These are phyloP conservation scores for Suillus brevipes DNA, from an alignment of 768 basidiomycete genomes.

Conservation along the genomic window DNA sequence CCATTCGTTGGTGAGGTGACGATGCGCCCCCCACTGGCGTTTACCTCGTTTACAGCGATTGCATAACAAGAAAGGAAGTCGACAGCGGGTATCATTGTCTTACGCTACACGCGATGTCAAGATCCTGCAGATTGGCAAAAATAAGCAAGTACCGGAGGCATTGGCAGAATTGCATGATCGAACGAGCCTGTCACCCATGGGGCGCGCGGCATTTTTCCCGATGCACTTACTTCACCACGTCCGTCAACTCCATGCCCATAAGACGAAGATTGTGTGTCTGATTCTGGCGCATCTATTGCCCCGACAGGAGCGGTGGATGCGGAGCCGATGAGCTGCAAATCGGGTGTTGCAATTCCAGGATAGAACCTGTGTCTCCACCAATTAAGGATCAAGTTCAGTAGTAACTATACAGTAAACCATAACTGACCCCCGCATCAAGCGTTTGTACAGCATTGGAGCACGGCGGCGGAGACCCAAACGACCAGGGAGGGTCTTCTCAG, in stretches of 20 bases:
- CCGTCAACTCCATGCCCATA: conserved; percentile 6
- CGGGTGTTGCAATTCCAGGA: conserved; percentile 43
- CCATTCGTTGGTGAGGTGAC: conserved; percentile 96
- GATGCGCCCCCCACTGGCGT: conserved; percentile 89
- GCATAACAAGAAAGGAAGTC: conserved; percentile 94
- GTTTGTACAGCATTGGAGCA: conserved; percentile 85
- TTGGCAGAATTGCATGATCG: conserved; percentile 76
- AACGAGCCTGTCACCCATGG: conserved; percentile 69
- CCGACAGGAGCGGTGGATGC: conserved; percentile 21
- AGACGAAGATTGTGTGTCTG: neutral
- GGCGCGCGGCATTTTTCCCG: conserved; percentile 21
- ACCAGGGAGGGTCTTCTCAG: conserved; percentile 84
- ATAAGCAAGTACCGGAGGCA: conserved; percentile 67
- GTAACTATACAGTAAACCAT: neutral
- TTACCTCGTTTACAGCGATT: conserved; percentile 94
- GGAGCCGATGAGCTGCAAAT: conserved; percentile 37
- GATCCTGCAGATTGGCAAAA: conserved; percentile 5
- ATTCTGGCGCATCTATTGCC: conserved; percentile 27
- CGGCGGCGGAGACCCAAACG: conserved; percentile 74
- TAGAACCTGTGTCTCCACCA: conserved; percentile 43
- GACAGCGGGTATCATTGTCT: conserved; percentile 87
- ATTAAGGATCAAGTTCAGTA: conserved; percentile 15
- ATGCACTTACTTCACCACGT: conserved; percentile 7
- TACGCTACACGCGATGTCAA: conserved; percentile 49
- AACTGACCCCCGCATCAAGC: conserved; percentile 83